Base-by-base conservation (phyloP, 257 asterid species). In the Solanum tarijense region DNA sequence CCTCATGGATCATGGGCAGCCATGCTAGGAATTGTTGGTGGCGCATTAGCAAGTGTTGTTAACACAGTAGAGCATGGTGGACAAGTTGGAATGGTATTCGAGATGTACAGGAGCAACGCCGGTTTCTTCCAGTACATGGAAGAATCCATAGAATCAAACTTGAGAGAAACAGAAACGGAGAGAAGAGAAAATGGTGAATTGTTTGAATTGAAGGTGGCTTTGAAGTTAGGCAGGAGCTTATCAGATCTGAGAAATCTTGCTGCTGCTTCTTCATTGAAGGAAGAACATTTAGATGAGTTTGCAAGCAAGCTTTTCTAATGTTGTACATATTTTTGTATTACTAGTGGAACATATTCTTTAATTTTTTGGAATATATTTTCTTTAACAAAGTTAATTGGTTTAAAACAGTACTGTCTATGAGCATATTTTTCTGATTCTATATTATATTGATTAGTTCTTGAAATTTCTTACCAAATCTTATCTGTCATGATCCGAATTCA, bases 71-170 rank as follows among this genome's bases (percentile, higher is more conserved):
- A 96, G 69, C 98, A 96, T 84, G 98, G 98, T 1, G 94, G 93
- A 27, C 98, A 94, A 79, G 94, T 95, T 9, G 98, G 98, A 7
- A 96, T 95, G 98, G 95, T 94, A 93, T 92, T 93, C 13, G 98
- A 96, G 83, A 94, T 93, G 98, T 96, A 96, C 38, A 73, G 98
- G 46, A 89, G 93, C 89, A 93, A 92, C 4, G 98, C 98, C 0
- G 98, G 98, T 20, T 94, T 96, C 90, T 96, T 96, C 32, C 55
- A 88, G 89, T 55, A 88, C 82, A 90, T 96, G 94, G 92, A 95
- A 35, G 95, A 94, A 39, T 87, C 95, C 1, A 95, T 96, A 0
- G 94, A 90, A 27, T 84, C 89, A 23, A 93, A 91, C 48, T 48
- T 94, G 93, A 86, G 73, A 20, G 95, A 94, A 87, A 88, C 73